phyloP scores from a whole-genome alignment of 257 asterid genomes.

The Linderniella brevidens region DNA sequence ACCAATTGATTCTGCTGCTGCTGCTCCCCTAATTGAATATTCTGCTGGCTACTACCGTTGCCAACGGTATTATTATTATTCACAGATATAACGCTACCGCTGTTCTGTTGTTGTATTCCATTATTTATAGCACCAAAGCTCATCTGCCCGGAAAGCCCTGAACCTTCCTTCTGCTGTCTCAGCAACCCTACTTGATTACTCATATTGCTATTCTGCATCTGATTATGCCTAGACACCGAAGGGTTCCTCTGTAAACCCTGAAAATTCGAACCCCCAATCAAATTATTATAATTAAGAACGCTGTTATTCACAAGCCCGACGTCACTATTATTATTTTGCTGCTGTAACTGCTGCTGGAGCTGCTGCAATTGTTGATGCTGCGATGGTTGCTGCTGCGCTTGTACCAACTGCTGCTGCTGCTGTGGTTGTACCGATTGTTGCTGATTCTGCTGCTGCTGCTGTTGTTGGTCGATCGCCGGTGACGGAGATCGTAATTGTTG shows the following conservation, averaged over 20 bases:
- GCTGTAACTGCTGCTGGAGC: constrained; percentile 36
- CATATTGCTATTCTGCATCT: constrained; percentile 31
- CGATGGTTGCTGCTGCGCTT: no score
- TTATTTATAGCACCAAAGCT: constrained; percentile 2
- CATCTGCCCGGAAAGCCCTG: constrained; percentile 4
- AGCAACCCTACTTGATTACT: constrained; percentile 19
- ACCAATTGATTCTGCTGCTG: constrained; percentile 18
- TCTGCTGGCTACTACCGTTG: constrained; percentile 25
- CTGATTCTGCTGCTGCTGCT: constrained; percentile 37
- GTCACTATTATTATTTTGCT: constrained; percentile 17
- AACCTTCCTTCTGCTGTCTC: not conserved
- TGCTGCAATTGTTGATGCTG: constrained; percentile 20
- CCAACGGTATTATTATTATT: constrained; percentile 15
- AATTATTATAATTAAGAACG: constrained; percentile 19
- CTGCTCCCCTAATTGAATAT: not conserved
- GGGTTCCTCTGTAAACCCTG: constrained; percentile 60
- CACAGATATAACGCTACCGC: constrained; percentile 12
- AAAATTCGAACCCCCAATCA: constrained; percentile 35
- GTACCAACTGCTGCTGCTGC: constrained; percentile 6
- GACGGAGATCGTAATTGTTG: constrained; percentile 33
- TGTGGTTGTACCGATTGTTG: constrained; percentile 14
- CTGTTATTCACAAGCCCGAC: constrained; percentile 6
- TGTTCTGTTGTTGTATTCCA: constrained; percentile 2
- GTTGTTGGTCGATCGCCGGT: constrained; percentile 34
- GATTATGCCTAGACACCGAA: constrained; percentile 57